Conservation (phyloP, 306 rosid species). For the Ochetophila trinervis region DNA sequence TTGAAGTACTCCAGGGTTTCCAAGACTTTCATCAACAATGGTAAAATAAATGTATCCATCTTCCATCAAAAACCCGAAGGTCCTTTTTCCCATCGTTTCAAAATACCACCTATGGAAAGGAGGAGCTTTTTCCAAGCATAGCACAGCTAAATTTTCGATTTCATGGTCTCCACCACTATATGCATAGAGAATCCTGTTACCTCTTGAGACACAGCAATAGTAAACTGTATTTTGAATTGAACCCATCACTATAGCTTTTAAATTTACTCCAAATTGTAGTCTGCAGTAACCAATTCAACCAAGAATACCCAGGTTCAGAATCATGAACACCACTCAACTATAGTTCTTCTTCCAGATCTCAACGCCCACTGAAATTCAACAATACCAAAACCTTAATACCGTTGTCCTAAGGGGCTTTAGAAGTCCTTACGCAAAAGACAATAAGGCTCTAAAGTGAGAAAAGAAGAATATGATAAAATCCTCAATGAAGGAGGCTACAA, state of each 20-base stretch:
- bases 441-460: background rate
- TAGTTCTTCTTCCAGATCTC: conserved; percentile 16
- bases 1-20: conserved; percentile 55
- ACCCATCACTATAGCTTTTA: conserved; percentile 34
- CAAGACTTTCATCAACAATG: conserved; percentile 60
- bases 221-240: conserved; percentile 55
- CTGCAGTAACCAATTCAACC: conserved; percentile 23
- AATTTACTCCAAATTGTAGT: conserved; percentile 5
- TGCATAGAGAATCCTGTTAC: conserved; percentile 48
- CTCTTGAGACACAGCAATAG: conserved; percentile 73
- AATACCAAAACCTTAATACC: background rate
- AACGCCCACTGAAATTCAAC: conserved; percentile 14
- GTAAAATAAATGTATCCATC: conserved; percentile 65
- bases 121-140: conserved; percentile 73
- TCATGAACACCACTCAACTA: conserved; percentile 8
- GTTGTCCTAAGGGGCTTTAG: background rate
- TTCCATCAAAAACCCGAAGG: conserved; percentile 70
- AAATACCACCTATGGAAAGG: conserved; percentile 76
- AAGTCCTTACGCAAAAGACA: background rate
- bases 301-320: conserved; percentile 15
- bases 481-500: conserved; percentile 31
- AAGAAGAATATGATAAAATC: conserved; percentile 29
- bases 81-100: conserved; percentile 60
- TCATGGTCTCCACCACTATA: conserved; percentile 55
- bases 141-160: conserved; percentile 48